Base-by-base conservation (phyloP, 164 flowering plant genomes). In the Cinnamomum micranthum region DNA sequence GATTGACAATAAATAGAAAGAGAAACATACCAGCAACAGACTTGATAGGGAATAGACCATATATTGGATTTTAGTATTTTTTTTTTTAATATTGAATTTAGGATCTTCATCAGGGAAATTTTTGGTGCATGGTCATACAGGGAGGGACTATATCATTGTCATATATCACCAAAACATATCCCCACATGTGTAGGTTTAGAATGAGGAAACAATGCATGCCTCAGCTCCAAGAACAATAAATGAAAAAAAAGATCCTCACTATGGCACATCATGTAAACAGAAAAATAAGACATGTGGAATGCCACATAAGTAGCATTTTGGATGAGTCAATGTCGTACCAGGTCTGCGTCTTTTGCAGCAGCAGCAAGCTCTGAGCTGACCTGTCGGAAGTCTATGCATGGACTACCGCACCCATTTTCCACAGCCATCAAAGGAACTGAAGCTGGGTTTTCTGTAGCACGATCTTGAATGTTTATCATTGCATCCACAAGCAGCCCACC, bases 301-400 rank as follows among this genome's bases (percentile, higher is more conserved):
- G 47, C 47, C 47, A 41, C 47, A 41, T 41, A 52, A 52, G 59
- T 2, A 25, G 17, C 20, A 31, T 28, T 28, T 33, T 28, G 68
- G 27, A 17, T 12, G 28, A 6, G 14, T 15, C 20, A 15, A 41
- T 6, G 69, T 13, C 6, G n/a, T 90, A 95, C 99, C 95, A 96
- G 81, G 80, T 96, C 98, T 71, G 98, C 99, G 75, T 85, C 92
- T 83, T 94, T 89, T 69, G 99, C 99, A 72, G 91, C 97, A 76
- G 92, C 97, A 67, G 97, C 99, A 74, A 96, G 86, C 86, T 96
- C 98, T 59, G 97, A 92, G 88, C 97, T 94, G 77, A 96, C 97
- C 85, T 96, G 98, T 80, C 97, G 85, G 66, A 96, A 81, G 86
- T 96, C 99, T 27, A 94, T 89, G 84, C 98, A 96, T 50, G 99